A percentile compares a stretch with the other conserved stretches of the same genome.
These are phyloP conservation scores for Conringia planisiliqua DNA, from an alignment of 345 rosid genomes.

Conservation along the genomic window DNA sequence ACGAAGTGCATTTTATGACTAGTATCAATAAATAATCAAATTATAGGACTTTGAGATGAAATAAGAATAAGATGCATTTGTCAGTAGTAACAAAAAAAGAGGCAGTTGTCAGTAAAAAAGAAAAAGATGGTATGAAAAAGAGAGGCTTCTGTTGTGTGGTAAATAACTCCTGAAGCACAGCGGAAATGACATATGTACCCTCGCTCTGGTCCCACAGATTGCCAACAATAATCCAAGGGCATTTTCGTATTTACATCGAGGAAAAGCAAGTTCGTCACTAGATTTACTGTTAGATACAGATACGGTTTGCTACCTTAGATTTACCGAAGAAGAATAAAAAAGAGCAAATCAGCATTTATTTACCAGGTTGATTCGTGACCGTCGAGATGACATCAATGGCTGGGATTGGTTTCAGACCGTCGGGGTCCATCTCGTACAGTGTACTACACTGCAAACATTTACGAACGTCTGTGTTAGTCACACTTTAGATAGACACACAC, in stretches of 20 bases:
- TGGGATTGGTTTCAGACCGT: background rate
- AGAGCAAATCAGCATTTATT: conserved; percentile 15
- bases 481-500: conserved; percentile 16
- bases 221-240: conserved; percentile 13
- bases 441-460: conserved; percentile 33
- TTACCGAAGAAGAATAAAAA: conserved; percentile 23
- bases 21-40: background rate
- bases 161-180: background rate
- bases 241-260: background rate
- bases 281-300: conserved; percentile 39
- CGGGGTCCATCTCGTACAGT: conserved; percentile 35
- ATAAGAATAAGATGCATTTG: background rate
- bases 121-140: background rate
- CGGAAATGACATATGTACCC: background rate
- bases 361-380: conserved; percentile 34
- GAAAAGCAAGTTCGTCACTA: conserved; percentile 5
- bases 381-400: conserved; percentile 36
- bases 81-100: background rate
- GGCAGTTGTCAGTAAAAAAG: conserved; percentile 14
- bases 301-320: conserved; percentile 22
- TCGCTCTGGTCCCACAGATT: background rate
- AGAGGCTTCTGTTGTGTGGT: conserved; percentile 1
- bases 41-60: background rate
- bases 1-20: background rate
- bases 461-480: conserved; percentile 33